A percentile compares a stretch with the other conserved stretches of the same genome.
Conservation (phyloP, 495 filamentous ascomycete genomes). For the Talaromyces trachyspermus region DNA sequence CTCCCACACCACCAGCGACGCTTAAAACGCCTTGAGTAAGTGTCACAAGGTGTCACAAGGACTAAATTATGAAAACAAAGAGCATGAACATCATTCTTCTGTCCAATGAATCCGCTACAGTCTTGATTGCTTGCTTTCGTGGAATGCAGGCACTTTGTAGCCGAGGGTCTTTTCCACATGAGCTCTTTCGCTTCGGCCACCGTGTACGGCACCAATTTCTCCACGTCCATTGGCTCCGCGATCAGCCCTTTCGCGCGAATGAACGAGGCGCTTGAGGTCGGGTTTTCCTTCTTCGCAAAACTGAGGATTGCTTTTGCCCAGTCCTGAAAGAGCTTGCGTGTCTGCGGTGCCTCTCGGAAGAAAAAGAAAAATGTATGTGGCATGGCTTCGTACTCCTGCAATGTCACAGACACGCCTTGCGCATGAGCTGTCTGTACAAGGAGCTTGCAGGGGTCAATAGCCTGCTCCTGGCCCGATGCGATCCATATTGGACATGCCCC, state of each 20-base stretch:
- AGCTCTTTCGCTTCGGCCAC: neutral
- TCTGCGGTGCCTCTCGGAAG: neutral
- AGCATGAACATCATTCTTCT: too few relatives aligned
- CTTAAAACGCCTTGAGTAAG: too few relatives aligned
- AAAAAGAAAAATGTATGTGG: conserved; percentile 10
- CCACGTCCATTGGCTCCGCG: neutral
- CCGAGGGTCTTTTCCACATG: neutral
- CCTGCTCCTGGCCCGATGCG: conserved; percentile 11
- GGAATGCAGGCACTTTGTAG: neutral
- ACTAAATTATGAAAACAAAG: too few relatives aligned
- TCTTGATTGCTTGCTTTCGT: neutral
- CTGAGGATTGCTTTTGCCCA: neutral
- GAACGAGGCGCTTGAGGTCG: neutral
- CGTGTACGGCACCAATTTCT: neutral
- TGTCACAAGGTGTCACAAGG: too few relatives aligned
- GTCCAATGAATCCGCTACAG: neutral
- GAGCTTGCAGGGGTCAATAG: conserved; percentile 8
- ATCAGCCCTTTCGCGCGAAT: neutral
- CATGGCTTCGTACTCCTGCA: conserved; percentile 16
- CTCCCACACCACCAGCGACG: too few relatives aligned
- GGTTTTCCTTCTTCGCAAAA: neutral
- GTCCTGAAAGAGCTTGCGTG: neutral
- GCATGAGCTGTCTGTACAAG: conserved; percentile 5
- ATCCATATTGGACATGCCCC: conserved; percentile 14
- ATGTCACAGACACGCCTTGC: conserved; percentile 10